Evolutionary conservation across 164 flowering plant genomes (phyloP).

Genomic region (Magnolia sinica): DNA sequence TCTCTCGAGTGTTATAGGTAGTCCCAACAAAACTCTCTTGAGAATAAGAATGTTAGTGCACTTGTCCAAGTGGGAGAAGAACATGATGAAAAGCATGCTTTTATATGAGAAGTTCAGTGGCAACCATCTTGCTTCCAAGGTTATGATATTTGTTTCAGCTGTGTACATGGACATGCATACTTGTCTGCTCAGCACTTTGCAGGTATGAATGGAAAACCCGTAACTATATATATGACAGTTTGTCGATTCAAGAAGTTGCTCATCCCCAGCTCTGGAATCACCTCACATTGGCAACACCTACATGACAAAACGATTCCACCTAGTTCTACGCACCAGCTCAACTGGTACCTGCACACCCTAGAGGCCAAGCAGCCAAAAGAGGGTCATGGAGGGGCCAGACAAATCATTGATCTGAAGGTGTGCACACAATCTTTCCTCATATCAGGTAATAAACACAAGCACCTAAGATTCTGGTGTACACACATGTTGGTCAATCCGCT

Average conservation of each 20-base stretch:
- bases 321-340: too few relatives aligned
- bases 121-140: conserved; percentile 9
- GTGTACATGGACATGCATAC: not conserved
- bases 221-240: not conserved
- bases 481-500: too few relatives aligned
- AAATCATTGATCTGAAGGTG: too few relatives aligned
- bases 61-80: not conserved
- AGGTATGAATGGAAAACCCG: not conserved
- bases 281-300: too few relatives aligned
- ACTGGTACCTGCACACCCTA: too few relatives aligned
- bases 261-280: not conserved
- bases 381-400: too few relatives aligned
- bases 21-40: not conserved
- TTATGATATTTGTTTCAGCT: conserved; percentile 1
- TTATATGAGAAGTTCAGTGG: not conserved
- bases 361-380: too few relatives aligned
- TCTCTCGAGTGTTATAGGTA: not conserved
- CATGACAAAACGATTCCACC: too few relatives aligned
- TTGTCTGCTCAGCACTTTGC: not conserved
- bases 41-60: not conserved
- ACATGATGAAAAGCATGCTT: not conserved
- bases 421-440: too few relatives aligned
- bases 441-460: too few relatives aligned
- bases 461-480: too few relatives aligned
- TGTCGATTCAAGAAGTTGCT: not conserved